These are phyloP conservation scores for Russula emetica DNA, from an alignment of 768 basidiomycete species.

Conservation along the genomic window DNA sequence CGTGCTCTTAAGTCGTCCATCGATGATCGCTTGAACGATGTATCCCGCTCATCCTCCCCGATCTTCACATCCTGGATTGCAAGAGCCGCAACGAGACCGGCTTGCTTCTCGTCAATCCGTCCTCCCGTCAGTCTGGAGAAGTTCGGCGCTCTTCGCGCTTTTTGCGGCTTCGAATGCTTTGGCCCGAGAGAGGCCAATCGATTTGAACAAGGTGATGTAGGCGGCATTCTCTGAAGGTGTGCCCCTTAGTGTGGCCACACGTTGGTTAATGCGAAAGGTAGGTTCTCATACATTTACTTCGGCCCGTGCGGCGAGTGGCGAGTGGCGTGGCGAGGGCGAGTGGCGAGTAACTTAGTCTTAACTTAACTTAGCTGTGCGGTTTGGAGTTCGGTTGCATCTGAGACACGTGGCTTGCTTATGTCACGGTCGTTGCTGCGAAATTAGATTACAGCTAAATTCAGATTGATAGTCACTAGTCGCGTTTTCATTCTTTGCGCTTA, in stretches of 20 bases:
- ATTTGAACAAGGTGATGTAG: conserved; percentile 58
- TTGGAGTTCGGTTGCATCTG: too few relatives aligned
- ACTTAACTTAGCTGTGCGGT: too few relatives aligned
- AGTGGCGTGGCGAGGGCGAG: too few relatives aligned
- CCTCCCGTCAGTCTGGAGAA: conserved; percentile 54
- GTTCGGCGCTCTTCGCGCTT: conserved; percentile 66
- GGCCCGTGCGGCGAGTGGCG: too few relatives aligned
- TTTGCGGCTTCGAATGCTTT: conserved; percentile 83
- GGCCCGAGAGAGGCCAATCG: conserved; percentile 67
- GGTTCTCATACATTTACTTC: too few relatives aligned
- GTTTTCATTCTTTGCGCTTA: too few relatives aligned
- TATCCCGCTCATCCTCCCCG: conserved; percentile 53
- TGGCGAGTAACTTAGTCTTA: too few relatives aligned
- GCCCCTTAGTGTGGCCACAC: conserved; percentile 13
- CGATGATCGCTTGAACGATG: conserved; percentile 63
- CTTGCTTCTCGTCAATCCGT: conserved; percentile 70
- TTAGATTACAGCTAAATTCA: too few relatives aligned
- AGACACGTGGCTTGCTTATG: too few relatives aligned
- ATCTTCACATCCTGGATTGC: conserved; percentile 63
- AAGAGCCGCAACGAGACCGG: conserved; percentile 62
- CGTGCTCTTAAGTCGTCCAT: conserved; percentile 65
- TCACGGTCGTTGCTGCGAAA: too few relatives aligned
- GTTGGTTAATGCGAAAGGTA: too few relatives aligned
- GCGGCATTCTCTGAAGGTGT: conserved; percentile 37
- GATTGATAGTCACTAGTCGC: too few relatives aligned